phyloP scores from a whole-genome alignment of 805 yeast species.

The Lachancea lanzarotensis region DNA sequence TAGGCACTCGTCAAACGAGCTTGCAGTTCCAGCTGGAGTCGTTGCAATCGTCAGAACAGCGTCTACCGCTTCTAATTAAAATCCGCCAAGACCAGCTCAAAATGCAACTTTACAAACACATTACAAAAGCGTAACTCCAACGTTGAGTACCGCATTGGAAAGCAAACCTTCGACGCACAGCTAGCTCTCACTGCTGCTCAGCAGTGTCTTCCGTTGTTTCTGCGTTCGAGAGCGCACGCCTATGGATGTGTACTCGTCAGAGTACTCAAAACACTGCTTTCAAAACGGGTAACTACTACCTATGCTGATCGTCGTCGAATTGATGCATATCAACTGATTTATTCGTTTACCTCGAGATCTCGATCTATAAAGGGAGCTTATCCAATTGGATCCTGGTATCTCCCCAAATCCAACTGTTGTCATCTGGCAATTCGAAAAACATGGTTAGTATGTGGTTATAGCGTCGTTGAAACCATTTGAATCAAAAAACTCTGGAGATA shows the following conservation, averaged over 20 bases:
- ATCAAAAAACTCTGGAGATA: background rate
- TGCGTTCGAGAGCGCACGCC: too few species aligned
- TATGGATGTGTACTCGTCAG: too few species aligned
- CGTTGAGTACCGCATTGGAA: too few species aligned
- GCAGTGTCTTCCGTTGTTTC: background rate
- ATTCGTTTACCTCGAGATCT: background rate
- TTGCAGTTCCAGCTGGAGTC: slow-evolving; percentile 21
- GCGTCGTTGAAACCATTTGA: background rate
- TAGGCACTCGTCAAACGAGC: slow-evolving; percentile 18
- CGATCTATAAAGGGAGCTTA: background rate
- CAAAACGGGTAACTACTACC: background rate
- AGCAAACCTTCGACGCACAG: too few species aligned
- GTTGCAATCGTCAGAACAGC: slow-evolving; percentile 19
- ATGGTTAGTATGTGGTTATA: slow-evolving; percentile 1
- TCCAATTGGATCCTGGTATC: background rate
- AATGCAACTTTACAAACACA: slow-evolving; percentile 22
- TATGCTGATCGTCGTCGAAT: background rate
- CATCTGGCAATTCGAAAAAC: background rate
- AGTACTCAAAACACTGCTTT: too few species aligned
- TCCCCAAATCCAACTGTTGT: too few species aligned
- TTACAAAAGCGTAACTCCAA: background rate
- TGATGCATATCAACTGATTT: background rate
- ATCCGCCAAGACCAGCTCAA: slow-evolving; percentile 26
- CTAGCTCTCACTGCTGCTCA: background rate
- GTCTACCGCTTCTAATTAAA: slow-evolving; percentile 19